These are phyloP conservation scores for Claviceps maximensis DNA, from an alignment of 2,329 filamentous ascomycete genomes.

Conservation along the genomic window DNA sequence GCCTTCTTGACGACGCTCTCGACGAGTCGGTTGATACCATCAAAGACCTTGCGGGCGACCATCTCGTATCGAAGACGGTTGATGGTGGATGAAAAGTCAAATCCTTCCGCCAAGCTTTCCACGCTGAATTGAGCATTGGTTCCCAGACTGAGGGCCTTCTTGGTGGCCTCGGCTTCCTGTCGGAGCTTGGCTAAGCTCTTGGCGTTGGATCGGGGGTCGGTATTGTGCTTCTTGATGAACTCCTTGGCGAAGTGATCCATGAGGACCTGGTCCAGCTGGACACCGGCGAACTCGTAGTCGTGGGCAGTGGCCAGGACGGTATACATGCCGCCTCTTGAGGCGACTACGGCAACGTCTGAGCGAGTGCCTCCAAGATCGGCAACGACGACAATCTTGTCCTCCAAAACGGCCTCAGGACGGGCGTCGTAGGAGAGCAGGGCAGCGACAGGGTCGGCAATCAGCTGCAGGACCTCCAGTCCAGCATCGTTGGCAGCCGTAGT, in stretches of 20 bases:
- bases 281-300: constrained; percentile 87
- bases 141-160: constrained; percentile 82
- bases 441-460: constrained; percentile 83
- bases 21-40: constrained; percentile 75
- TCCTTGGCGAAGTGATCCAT: constrained; percentile 98
- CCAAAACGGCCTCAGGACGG: constrained; percentile 55
- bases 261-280: constrained; percentile 75
- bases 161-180: constrained; percentile 78
- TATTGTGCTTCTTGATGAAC: constrained; percentile 93
- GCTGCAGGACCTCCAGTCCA: constrained; percentile 78
- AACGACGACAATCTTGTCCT: constrained; percentile 84
- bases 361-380: constrained; percentile 87
- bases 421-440: constrained; percentile 87
- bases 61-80: constrained; percentile 92
- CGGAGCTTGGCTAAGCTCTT: constrained; percentile 83
- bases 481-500: constrained; percentile 65
- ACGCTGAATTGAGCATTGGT: constrained; percentile 84
- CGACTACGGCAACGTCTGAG: constrained; percentile 81
- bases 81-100: constrained; percentile 83
- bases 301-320: constrained; percentile 85
- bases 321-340: constrained; percentile 90
- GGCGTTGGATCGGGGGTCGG: constrained; percentile 70
- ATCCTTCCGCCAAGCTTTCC: constrained; percentile 76
- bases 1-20: constrained; percentile 84
- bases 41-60: constrained; percentile 72